Evolutionary conservation across 768 basidiomycete species (phyloP).

Genomic region (Favolaschia claudopus): DNA sequence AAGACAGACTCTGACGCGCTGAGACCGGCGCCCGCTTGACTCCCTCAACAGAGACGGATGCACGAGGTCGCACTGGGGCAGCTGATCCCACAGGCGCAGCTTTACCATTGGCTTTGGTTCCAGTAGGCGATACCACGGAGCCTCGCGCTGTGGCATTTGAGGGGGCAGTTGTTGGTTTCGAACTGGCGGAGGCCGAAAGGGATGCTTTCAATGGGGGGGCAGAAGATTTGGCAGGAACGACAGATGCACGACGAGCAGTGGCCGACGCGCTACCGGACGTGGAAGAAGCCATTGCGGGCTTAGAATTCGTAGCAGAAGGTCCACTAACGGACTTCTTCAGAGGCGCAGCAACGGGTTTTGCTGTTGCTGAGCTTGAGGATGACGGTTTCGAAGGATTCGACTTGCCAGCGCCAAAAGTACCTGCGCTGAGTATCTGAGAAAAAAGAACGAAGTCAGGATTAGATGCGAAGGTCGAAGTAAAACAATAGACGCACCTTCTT

Average conservation of each 20-base stretch:
- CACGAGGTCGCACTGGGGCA: constrained; percentile 61
- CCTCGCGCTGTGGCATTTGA: constrained; percentile 46
- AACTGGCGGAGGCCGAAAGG: constrained; percentile 48
- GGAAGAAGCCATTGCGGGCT: constrained; percentile 44
- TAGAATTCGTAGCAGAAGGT: constrained; percentile 44
- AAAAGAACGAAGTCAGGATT: constrained; percentile 15
- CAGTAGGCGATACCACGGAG: constrained; percentile 64
- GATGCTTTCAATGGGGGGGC: constrained; percentile 41
- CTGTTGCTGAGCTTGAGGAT: constrained; percentile 32
- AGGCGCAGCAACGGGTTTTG: constrained; percentile 48
- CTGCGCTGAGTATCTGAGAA: constrained; percentile 65
- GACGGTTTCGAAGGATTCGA: constrained; percentile 16
- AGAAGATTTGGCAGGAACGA: constrained; percentile 49
- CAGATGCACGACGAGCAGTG: constrained; percentile 50
- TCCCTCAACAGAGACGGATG: constrained; percentile 72
- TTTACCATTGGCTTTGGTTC: constrained; percentile 56
- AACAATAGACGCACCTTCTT: constrained; percentile 68
- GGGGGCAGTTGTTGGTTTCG: constrained; percentile 45
- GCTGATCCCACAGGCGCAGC: constrained; percentile 45
- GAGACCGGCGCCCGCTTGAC: constrained; percentile 57
- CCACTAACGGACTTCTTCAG: constrained; percentile 52
- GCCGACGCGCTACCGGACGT: constrained; percentile 44
- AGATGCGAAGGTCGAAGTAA: constrained; percentile 24
- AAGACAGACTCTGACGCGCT: constrained; percentile 51
- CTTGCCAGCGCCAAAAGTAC: constrained; percentile 67